A percentile compares a stretch with the other conserved stretches of the same genome.
These are phyloP conservation scores for Penicillium sp. DNA, from an alignment of 2,329 filamentous ascomycete species.

Conservation along the genomic window DNA sequence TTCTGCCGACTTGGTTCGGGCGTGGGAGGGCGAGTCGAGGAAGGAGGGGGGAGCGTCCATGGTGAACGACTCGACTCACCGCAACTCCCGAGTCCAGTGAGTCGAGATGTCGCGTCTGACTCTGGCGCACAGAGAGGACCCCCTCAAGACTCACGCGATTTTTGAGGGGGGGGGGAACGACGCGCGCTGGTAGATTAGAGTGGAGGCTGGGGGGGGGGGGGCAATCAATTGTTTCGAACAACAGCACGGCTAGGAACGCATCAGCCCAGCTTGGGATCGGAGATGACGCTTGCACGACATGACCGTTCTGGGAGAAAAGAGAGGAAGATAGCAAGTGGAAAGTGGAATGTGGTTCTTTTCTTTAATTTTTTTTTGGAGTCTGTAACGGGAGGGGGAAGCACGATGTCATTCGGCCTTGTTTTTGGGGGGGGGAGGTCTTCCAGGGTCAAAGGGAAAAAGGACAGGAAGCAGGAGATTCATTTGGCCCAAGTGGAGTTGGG, in stretches of 20 bases:
- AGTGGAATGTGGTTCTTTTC: too few species aligned
- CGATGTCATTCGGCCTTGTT: conserved; percentile 15
- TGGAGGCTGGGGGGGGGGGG: neutral
- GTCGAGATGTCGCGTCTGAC: conserved; percentile 10
- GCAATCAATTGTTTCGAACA: neutral
- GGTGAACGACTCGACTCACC: conserved; percentile 11
- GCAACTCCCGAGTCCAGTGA: conserved; percentile 9
- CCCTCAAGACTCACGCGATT: neutral
- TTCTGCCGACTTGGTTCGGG: conserved; percentile 13
- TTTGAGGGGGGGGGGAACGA: too few species aligned
- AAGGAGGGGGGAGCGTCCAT: conserved; percentile 18
- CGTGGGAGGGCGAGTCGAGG: conserved; percentile 9
- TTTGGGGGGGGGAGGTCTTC: conserved; percentile 3
- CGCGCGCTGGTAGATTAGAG: too few species aligned
- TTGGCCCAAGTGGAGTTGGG: conserved; percentile 15
- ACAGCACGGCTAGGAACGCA: conserved; percentile 8
- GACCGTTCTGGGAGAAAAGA: conserved; percentile 8
- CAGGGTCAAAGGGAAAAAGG: too few species aligned
- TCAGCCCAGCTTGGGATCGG: conserved; percentile 22
- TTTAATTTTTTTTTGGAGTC: too few species aligned
- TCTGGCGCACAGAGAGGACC: neutral
- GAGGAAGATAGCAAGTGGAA: too few species aligned
- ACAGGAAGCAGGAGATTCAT: too few species aligned
- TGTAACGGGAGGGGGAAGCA: neutral
- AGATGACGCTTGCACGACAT: conserved; percentile 28